phyloP scores from a whole-genome alignment of 139 green algal genomes.

The Tetradesmus lagerheimii region DNA sequence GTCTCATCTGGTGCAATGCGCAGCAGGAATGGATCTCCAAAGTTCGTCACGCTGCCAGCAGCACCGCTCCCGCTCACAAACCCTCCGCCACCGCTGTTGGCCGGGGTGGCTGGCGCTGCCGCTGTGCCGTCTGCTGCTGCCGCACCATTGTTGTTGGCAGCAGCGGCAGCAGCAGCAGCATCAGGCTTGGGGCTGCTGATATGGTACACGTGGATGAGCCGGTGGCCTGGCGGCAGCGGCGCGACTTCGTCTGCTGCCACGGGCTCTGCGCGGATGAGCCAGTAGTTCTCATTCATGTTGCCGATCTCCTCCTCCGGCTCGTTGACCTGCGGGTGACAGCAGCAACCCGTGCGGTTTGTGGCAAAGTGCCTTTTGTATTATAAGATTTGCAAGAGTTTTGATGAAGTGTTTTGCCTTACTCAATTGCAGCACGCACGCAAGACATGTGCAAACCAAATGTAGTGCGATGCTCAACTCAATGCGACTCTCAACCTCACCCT shows the following conservation, averaged over 20 bases:
- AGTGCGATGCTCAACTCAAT: too few species aligned
- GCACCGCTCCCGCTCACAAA: neutral
- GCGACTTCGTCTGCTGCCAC: conserved; percentile 33
- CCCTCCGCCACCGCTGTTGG: neutral
- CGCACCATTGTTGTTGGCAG: neutral
- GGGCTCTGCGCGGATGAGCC: conserved; percentile 64
- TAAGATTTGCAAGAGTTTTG: too few species aligned
- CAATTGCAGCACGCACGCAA: too few species aligned
- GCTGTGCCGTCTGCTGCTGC: conserved; percentile 7
- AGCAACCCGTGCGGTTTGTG: too few species aligned
- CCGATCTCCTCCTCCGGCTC: conserved; percentile 65
- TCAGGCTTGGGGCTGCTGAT: conserved; percentile 50
- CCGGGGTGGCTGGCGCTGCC: neutral
- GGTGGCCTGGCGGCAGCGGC: conserved; percentile 37
- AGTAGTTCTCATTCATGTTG: conserved; percentile 87
- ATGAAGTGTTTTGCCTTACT: too few species aligned
- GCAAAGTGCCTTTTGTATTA: too few species aligned
- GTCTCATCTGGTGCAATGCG: conserved; percentile 80
- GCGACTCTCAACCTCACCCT: too few species aligned
- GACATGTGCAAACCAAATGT: too few species aligned
- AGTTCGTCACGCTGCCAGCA: conserved; percentile 55
- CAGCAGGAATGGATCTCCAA: conserved; percentile 94
- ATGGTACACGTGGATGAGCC: conserved; percentile 79
- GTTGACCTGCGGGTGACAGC: conserved; percentile 58
- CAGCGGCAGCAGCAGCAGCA: neutral